phyloP scores from a whole-genome alignment of 345 rosid genomes.

The Eucalyptus pauciflora region DNA sequence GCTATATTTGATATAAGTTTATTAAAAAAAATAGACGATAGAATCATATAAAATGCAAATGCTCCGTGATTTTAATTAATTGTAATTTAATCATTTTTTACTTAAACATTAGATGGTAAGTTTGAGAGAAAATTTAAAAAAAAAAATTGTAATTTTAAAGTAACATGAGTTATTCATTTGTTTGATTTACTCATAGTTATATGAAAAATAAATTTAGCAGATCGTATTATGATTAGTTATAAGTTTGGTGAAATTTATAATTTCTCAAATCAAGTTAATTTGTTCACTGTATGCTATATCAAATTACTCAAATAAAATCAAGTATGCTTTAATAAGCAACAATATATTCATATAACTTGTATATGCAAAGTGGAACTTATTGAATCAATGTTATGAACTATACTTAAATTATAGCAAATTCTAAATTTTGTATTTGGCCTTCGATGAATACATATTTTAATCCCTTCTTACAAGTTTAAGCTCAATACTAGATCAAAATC shows the following conservation, averaged over 20 bases:
- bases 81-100: not conserved
- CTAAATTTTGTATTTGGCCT: not conserved
- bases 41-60: not conserved
- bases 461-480: not conserved
- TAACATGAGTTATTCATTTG: not conserved
- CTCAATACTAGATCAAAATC: not conserved
- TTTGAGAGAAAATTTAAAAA: accelerated
- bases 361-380: not conserved
- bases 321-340: not conserved
- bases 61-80: not conserved
- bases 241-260: not conserved
- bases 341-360: not conserved
- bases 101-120: not conserved
- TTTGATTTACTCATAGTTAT: not conserved
- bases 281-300: not conserved
- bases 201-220: not conserved
- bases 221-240: not conserved
- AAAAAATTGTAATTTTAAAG: not conserved
- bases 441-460: not conserved
- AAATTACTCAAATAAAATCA: too few relatives aligned
- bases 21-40: not conserved
- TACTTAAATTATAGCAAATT: not conserved
- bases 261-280: not conserved
- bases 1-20: not conserved
- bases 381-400: not conserved